Evolutionary conservation across 768 basidiomycete species (phyloP), one percentile per base, ranked within the genome.

Genomic region (Lactifluus hygrophoroides): DNA sequence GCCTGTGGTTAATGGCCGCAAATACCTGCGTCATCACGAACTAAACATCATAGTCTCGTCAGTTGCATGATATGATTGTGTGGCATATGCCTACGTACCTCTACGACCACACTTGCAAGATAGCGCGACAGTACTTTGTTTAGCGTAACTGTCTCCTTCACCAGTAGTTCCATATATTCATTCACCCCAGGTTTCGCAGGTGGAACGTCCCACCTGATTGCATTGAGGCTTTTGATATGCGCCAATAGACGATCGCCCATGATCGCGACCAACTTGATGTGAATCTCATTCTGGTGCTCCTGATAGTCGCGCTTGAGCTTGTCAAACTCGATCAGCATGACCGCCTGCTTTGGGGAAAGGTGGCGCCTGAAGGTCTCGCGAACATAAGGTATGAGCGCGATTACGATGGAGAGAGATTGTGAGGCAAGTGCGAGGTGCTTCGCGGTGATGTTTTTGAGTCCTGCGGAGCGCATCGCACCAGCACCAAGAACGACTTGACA

Each of bases 271-370:
- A 99, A 78, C 75, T 99, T 99, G 51, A 91, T 82, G 71, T 98
- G 95, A 54, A 99, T 98, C 76, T 98, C 96, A 68, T 95, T 90
- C 72, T 99, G 96, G 72, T 99, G 96, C 71, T 98, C 96, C 78
- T 98, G 95, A 68, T 89, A 98, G 71, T 98, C 96, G 87, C 95
- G 80, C 74, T 95, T 98, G 57, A 98, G 81, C 75, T 95, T 97
- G 75, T 99, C 96, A 69, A 98, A 99, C 72, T 98, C 96, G 17
- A 94, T 83, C 37, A 98, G 76, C 85, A 98, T 94, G 47, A 97
- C 92, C 13, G 94, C 92, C 72, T 98, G 94, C 72, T 93, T 94
- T 57, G 87, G 82, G 70, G 84, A 94, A 30, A 99, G 79, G 75
- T 97, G 95, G 62, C 96, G 80, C 48, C 96, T 80, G 71, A 98